These are phyloP conservation scores for Pholiota adiposa DNA, from an alignment of 1,284 basidiomycete species.

Conservation along the genomic window DNA sequence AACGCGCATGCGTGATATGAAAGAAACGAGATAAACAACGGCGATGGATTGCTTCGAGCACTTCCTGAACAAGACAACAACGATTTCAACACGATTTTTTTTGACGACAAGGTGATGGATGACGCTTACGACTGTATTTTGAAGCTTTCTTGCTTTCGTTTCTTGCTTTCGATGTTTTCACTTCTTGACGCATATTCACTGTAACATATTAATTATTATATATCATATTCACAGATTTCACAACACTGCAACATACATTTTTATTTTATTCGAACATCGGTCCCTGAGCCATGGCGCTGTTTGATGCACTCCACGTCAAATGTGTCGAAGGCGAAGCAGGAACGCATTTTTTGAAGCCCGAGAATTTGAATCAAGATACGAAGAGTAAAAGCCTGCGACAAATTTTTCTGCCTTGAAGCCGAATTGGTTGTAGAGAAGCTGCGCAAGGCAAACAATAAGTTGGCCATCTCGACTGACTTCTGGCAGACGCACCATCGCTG, in stretches of 20 bases:
- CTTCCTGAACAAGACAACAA: too few species aligned
- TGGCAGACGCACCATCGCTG: constrained; percentile 64
- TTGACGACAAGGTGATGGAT: too few species aligned
- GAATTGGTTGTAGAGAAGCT: constrained; percentile 81
- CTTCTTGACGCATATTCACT: too few species aligned
- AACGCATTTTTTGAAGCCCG: constrained; percentile 79
- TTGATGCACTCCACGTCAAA: constrained; percentile 6
- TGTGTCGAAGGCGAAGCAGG: constrained; percentile 50
- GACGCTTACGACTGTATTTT: too few species aligned
- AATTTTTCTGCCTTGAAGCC: constrained; percentile 87
- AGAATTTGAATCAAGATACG: constrained; percentile 68
- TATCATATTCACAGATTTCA: too few species aligned
- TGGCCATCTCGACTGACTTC: background rate
- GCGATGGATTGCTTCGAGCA: too few species aligned
- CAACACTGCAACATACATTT: background rate
- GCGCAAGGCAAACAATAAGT: constrained; percentile 1
- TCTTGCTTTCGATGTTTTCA: too few species aligned
- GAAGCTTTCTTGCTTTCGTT: too few species aligned
- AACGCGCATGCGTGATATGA: constrained; percentile 8
- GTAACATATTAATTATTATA: too few species aligned
- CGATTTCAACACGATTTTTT: too few species aligned
- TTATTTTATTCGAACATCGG: background rate
- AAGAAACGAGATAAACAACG: too few species aligned
- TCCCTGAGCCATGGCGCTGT: background rate
- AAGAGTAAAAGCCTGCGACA: constrained; percentile 77